phyloP scores from a whole-genome alignment of 352 stramenopile species.

The Phytophthora pseudosyringae region DNA sequence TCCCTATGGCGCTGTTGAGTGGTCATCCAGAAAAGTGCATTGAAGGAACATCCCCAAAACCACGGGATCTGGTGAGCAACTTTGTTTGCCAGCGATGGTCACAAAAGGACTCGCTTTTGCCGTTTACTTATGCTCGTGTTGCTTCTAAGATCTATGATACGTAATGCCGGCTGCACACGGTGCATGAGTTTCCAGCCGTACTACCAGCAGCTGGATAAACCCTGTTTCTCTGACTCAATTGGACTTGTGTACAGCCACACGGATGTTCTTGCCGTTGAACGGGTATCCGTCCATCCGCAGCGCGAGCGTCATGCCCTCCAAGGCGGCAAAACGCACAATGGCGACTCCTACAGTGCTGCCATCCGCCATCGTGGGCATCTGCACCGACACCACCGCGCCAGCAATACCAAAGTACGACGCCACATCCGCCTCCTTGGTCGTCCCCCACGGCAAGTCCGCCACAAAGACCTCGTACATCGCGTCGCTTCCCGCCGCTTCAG shows the following conservation, averaged over 20 bases:
- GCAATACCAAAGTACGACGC: conserved; percentile 71
- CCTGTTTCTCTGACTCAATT: conserved; percentile 20
- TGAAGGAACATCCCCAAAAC: background rate
- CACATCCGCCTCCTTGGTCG: conserved; percentile 52
- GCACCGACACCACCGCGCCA: conserved; percentile 54
- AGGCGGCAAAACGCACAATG: conserved; percentile 59
- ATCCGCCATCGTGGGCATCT: conserved; percentile 77
- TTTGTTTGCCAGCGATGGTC: too few relatives aligned
- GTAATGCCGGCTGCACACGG: conserved; percentile 13
- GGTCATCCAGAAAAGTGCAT: background rate
- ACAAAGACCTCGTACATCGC: conserved; percentile 61
- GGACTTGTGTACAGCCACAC: conserved; percentile 49
- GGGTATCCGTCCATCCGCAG: conserved; percentile 74
- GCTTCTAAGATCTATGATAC: conserved; percentile 46
- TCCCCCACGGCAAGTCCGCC: conserved; percentile 68
- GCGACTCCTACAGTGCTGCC: conserved; percentile 73
- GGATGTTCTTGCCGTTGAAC: conserved; percentile 74
- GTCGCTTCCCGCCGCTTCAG: conserved; percentile 13
- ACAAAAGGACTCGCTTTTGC: conserved; percentile 1
- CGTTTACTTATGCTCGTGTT: conserved; percentile 25
- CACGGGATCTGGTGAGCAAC: too few relatives aligned
- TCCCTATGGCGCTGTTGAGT: background rate
- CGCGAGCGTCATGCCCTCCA: conserved; percentile 59
- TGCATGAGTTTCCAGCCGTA: background rate
- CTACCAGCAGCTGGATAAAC: background rate